Evolutionary conservation across 768 basidiomycete genomes (phyloP).

Genomic region (Podaxis mareebaensis): DNA sequence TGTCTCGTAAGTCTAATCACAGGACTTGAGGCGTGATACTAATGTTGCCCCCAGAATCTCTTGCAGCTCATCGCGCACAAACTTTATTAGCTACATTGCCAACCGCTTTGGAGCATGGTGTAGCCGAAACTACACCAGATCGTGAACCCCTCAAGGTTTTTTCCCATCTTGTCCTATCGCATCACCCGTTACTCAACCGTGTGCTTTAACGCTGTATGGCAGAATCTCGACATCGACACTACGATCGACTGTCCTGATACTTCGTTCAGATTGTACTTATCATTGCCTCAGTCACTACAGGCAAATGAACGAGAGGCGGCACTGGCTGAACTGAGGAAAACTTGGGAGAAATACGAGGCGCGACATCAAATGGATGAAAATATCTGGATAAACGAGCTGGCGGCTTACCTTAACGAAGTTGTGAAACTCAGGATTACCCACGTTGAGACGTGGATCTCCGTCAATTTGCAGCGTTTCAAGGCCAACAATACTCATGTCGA

Average conservation of each 20-base stretch:
- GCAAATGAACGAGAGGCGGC: conserved; percentile 24
- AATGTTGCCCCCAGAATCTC: conserved; percentile 37
- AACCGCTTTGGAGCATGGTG: conserved; percentile 49
- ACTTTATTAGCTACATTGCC: conserved; percentile 41
- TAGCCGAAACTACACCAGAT: conserved; percentile 46
- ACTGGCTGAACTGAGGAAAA: conserved; percentile 24
- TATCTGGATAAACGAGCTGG: conserved; percentile 42
- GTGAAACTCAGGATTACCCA: conserved; percentile 45
- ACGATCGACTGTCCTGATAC: conserved; percentile 39
- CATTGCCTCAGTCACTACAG: conserved; percentile 11
- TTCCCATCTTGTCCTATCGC: neutral
- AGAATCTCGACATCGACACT: conserved; percentile 57
- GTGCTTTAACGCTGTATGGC: neutral
- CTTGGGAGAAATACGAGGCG: conserved; percentile 31
- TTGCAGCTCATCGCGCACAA: conserved; percentile 49
- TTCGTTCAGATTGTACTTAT: conserved; percentile 32
- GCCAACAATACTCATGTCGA: conserved; percentile 44
- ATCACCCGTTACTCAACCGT: neutral
- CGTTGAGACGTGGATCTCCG: conserved; percentile 51
- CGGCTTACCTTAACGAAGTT: conserved; percentile 36
- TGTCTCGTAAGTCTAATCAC: conserved; percentile 49
- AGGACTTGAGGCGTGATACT: neutral
- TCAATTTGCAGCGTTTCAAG: conserved; percentile 51
- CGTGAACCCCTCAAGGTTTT: conserved; percentile 52
- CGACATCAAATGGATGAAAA: conserved; percentile 39